phyloP scores from a whole-genome alignment of 768 basidiomycete genomes.

The Suillus brevipes region DNA sequence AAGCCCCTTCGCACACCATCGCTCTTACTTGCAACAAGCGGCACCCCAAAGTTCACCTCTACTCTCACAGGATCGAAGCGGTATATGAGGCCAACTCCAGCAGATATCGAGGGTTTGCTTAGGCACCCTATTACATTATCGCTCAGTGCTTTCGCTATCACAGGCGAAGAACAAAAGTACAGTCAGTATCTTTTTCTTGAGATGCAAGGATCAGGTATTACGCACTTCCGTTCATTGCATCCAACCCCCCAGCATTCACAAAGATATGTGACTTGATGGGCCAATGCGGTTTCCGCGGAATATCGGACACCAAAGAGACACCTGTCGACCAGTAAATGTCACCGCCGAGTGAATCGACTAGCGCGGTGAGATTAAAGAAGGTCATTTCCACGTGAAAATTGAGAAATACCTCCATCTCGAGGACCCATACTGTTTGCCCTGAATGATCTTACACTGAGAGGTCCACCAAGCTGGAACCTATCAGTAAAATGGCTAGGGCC shows the following conservation, averaged over 20 bases:
- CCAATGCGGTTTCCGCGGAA: constrained; percentile 78
- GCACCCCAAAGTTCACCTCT: constrained; percentile 87
- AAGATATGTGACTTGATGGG: constrained; percentile 80
- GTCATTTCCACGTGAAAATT: neutral
- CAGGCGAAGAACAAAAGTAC: neutral
- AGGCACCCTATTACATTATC: constrained; percentile 44
- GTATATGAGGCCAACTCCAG: constrained; percentile 82
- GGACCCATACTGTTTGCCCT: constrained; percentile 76
- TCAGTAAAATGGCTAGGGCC: constrained; percentile 68
- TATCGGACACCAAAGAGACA: constrained; percentile 68
- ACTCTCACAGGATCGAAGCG: constrained; percentile 81
- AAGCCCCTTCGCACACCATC: constrained; percentile 71
- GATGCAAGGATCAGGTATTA: constrained; percentile 9
- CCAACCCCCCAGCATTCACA: constrained; percentile 79
- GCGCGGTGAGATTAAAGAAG: neutral
- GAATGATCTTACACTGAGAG: constrained; percentile 80
- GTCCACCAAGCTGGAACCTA: constrained; percentile 92
- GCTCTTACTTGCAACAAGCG: constrained; percentile 65
- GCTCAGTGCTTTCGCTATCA: constrained; percentile 37
- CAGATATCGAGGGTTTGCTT: constrained; percentile 68
- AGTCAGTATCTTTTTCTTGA: constrained; percentile 20
- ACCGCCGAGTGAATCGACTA: constrained; percentile 85
- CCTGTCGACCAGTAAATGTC: constrained; percentile 81
- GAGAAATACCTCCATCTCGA: constrained; percentile 53
- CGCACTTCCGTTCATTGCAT: constrained; percentile 58